Evolutionary conservation across 2,329 filamentous ascomycete species (phyloP), one percentile per base, ranked within the genome.

Genomic region (Sodiomyces alkalinus): DNA sequence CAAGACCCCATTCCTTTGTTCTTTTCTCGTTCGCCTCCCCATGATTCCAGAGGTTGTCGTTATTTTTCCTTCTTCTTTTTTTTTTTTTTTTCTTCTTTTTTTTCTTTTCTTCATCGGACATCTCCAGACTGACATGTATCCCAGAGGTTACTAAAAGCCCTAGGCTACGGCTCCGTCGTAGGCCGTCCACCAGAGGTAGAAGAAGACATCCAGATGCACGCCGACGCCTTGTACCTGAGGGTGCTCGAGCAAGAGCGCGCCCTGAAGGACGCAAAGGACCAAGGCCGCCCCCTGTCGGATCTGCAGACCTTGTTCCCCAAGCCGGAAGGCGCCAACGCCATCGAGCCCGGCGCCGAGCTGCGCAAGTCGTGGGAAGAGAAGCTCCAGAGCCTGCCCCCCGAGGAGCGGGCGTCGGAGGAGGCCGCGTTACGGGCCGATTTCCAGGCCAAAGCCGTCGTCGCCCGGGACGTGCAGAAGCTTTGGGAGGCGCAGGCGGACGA

Each of bases 171-270:
- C 19, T 69, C 72, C 6, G 71, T 70, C 16, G 60, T 70, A 36
- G 68, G 78, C 24, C 68, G 74, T 14, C 59, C 75, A 7, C 56
- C 64, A 1, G 65, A 74, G 17, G 66, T 80, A 28, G 80, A 93
- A 42, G 86, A 94, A 49, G 71, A 78, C 41, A 83, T 98, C 36
- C 90, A 96, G 54, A 82, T 96, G 76, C 86, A 94, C 51, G 87
- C 87, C 33, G 90, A 98, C 56, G 72, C 71, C 37, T 64, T 98
- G 22, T 98, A 85, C 53, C 80, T 87, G 44, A 73, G 79, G 41
- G 83, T 96, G 75, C 53, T 92, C 20, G 67, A 72, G 35, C 83
- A 92, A 48, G 87, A 98, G 53, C 62, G 61, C 13, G 68, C 66
- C 37, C 72, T 80, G n/a, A 71, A 79, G 38, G 65, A 73, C 42